phyloP scores from a whole-genome alignment of 768 basidiomycete genomes.

The Daedaleopsis sinensis region DNA sequence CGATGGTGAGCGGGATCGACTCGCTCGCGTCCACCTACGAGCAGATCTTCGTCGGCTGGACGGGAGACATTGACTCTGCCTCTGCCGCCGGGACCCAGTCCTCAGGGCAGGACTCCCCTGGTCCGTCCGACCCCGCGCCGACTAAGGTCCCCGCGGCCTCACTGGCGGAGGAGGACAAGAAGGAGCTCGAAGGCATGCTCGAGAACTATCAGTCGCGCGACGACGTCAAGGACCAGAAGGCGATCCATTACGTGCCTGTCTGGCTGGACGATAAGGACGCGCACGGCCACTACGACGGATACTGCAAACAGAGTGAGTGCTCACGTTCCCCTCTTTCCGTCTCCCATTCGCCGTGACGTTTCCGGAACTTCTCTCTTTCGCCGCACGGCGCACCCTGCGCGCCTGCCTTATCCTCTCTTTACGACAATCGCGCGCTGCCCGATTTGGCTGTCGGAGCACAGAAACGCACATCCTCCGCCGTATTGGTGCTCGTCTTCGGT shows the following conservation, averaged over 20 bases:
- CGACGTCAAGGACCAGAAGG: constrained; percentile 52
- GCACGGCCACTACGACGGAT: constrained; percentile 95
- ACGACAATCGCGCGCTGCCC: neutral
- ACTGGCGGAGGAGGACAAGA: constrained; percentile 64
- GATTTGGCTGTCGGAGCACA: neutral
- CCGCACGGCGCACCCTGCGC: neutral
- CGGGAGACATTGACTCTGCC: constrained; percentile 77
- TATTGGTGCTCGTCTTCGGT: constrained; percentile 5
- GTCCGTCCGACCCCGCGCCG: constrained; percentile 15
- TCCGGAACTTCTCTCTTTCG: neutral
- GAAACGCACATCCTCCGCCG: constrained; percentile 5
- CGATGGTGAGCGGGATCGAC: constrained; percentile 93
- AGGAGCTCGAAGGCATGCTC: constrained; percentile 67
- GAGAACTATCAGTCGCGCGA: constrained; percentile 63
- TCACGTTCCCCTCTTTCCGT: constrained; percentile 1
- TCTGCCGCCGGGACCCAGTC: constrained; percentile 34
- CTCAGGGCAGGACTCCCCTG: constrained; percentile 26
- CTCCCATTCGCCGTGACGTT: neutral
- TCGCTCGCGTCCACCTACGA: constrained; percentile 84
- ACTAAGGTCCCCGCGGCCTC: constrained; percentile 48
- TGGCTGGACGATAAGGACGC: constrained; percentile 90
- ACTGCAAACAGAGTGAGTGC: constrained; percentile 92
- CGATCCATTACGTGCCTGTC: constrained; percentile 82
- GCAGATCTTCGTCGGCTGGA: constrained; percentile 93
- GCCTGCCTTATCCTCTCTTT: constrained; percentile 11